phyloP scores from a whole-genome alignment of 257 asterid species.

The Phtheirospermum japonicum region DNA sequence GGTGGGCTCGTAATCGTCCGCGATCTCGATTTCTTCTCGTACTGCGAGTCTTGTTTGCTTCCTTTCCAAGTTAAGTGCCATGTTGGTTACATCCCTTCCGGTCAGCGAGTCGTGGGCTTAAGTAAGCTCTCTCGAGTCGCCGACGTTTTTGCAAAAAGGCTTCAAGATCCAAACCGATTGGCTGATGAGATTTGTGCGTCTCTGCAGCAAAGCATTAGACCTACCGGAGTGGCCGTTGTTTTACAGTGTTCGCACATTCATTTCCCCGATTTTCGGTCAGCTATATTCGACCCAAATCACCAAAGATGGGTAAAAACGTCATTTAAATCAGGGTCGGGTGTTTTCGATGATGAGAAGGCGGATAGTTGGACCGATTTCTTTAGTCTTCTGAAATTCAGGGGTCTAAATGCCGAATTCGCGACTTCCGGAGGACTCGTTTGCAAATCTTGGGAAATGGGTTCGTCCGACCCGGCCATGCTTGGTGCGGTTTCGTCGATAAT shows the following conservation, averaged over 20 bases:
- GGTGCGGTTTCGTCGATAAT: conserved; percentile 64
- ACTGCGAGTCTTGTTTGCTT: conserved; percentile 91
- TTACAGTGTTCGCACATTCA: conserved; percentile 79
- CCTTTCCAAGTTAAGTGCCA: conserved; percentile 95
- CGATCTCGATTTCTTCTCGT: conserved; percentile 87
- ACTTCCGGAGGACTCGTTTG: conserved; percentile 14
- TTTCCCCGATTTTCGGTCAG: conserved; percentile 51
- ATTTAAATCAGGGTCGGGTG: conserved; percentile 76
- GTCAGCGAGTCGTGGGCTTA: conserved; percentile 77
- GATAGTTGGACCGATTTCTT: conserved; percentile 72
- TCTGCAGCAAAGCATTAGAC: conserved; percentile 67
- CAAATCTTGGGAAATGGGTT: conserved; percentile 50
- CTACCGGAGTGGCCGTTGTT: conserved; percentile 82
- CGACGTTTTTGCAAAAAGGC: conserved; percentile 79
- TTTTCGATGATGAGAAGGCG: conserved; percentile 50
- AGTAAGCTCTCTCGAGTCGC: conserved; percentile 95
- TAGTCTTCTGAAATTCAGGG: conserved; percentile 66
- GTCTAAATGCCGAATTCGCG: conserved; percentile 29
- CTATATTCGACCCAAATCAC: conserved; percentile 48
- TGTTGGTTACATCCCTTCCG: conserved; percentile 83
- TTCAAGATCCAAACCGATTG: conserved; percentile 84
- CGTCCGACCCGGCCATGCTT: conserved; percentile 46
- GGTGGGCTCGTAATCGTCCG: conserved; percentile 97
- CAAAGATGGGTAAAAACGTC: conserved; percentile 50
- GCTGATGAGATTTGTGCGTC: conserved; percentile 73